A percentile compares a stretch with the other conserved stretches of the same genome.
Evolutionary conservation across 2,329 filamentous ascomycete species (phyloP).

Genomic region (Colletotrichum agaves): DNA sequence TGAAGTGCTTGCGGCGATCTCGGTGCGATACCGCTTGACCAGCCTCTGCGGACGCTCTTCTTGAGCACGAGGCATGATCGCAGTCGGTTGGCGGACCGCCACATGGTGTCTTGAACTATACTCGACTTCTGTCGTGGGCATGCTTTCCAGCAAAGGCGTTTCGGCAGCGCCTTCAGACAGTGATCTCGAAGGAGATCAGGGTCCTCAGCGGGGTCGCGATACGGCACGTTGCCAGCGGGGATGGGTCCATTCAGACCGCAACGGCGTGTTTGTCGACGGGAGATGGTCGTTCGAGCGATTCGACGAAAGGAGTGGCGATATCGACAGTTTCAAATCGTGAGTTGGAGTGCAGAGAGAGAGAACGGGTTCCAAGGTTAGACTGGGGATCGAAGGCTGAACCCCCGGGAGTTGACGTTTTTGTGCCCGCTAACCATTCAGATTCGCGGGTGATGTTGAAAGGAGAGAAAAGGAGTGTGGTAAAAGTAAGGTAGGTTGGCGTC

Average conservation of each 20-base stretch:
- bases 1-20: conserved; percentile 81
- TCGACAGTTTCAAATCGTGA: conserved; percentile 7
- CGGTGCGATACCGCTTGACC: conserved; percentile 81
- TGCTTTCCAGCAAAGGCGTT: conserved; percentile 49
- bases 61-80: conserved; percentile 54
- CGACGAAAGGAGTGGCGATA: conserved; percentile 17
- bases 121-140: conserved; percentile 50
- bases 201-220: conserved; percentile 72
- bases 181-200: conserved; percentile 62
- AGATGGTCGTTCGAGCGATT: conserved; percentile 4
- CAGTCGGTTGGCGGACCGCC: conserved; percentile 51
- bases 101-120: conserved; percentile 56
- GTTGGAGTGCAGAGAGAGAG: not conserved
- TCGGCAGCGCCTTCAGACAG: conserved; percentile 56
- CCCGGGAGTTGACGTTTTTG: conserved; percentile 35
- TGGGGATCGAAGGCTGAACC: conserved; percentile 40
- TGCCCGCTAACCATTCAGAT: conserved; percentile 33
- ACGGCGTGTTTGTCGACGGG: conserved; percentile 5
- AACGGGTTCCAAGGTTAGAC: not conserved
- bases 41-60: conserved; percentile 53
- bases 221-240: conserved; percentile 42
- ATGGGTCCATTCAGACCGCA: conserved; percentile 37
- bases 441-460: conserved; percentile 22
- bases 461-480: not conserved
- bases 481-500: conserved; percentile 1